These are phyloP conservation scores for Penicillium expansum DNA, from an alignment of 2,329 filamentous ascomycete species.

Conservation along the genomic window DNA sequence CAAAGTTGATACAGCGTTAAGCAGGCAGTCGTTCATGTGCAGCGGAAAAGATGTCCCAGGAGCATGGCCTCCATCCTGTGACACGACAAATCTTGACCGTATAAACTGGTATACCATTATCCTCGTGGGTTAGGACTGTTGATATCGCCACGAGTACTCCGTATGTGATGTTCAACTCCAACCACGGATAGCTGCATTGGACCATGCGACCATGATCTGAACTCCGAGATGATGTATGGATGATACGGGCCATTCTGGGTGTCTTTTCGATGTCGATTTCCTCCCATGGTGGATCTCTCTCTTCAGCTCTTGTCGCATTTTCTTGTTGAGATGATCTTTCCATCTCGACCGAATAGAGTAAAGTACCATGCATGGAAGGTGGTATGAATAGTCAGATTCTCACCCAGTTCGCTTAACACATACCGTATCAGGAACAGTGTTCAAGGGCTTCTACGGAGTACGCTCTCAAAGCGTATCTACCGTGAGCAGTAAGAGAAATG, in stretches of 20 bases:
- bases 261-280: neutral
- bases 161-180: conserved; percentile 11
- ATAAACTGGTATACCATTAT: neutral
- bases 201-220: conserved; percentile 19
- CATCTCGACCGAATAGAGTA: conserved; percentile 10
- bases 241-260: neutral
- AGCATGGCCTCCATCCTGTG: conserved; percentile 36
- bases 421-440: neutral
- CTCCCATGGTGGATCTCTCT: neutral
- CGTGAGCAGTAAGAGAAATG: neutral
- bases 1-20: conserved; percentile 7
- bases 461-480: neutral
- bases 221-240: conserved; percentile 12
- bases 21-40: conserved; percentile 12
- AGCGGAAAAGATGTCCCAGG: conserved; percentile 27
- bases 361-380: conserved; percentile 5
- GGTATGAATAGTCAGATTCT: conserved; percentile 10
- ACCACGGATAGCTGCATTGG: conserved; percentile 22
- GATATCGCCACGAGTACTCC: neutral
- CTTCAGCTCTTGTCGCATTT: conserved; percentile 1
- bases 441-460: neutral
- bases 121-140: neutral
- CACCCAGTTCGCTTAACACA: conserved; percentile 5
- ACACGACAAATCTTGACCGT: conserved; percentile 6
- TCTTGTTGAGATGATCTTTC: conserved; percentile 10